phyloP scores from a whole-genome alignment of 305 asterid genomes.

The Fraxinus floribunda region DNA sequence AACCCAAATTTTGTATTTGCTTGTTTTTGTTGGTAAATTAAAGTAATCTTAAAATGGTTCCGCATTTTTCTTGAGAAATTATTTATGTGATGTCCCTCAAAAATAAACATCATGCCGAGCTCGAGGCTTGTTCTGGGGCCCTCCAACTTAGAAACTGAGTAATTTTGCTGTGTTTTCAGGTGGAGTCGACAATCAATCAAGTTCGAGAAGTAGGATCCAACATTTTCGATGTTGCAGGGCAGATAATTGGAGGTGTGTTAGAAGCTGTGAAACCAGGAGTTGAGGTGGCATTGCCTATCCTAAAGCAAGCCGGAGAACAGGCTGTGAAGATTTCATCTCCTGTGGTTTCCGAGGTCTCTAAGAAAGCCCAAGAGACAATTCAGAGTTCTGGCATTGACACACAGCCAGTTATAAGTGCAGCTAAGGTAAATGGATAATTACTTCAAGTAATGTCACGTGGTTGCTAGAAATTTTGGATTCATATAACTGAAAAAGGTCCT shows the following conservation, averaged over 20 bases:
- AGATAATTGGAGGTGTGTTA: conserved; percentile 61
- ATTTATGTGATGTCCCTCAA: background rate
- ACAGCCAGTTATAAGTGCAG: conserved; percentile 68
- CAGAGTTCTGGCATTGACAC: conserved; percentile 80
- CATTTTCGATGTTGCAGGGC: conserved; percentile 46
- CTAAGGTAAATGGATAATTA: conserved; percentile 46
- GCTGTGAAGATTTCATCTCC: conserved; percentile 81
- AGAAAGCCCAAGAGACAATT: conserved; percentile 87
- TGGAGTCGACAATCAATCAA: conserved; percentile 69
- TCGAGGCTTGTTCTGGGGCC: background rate
- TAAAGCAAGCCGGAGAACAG: conserved; percentile 74
- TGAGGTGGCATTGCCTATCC: conserved; percentile 61
- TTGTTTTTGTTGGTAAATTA: background rate
- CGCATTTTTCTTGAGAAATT: background rate
- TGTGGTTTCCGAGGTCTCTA: conserved; percentile 73
- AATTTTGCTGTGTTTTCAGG: conserved; percentile 46
- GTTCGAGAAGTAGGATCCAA: conserved; percentile 60
- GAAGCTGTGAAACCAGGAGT: conserved; percentile 73
- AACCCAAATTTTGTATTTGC: conserved; percentile 9
- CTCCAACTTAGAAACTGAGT: conserved; percentile 5
- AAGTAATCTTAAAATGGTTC: background rate
- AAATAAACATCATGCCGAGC: background rate
- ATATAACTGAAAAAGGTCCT: background rate
- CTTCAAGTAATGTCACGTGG: background rate
- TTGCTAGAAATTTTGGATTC: background rate